phyloP scores from a whole-genome alignment of 495 filamentous ascomycete species.

The Penicillium verhagenii region DNA sequence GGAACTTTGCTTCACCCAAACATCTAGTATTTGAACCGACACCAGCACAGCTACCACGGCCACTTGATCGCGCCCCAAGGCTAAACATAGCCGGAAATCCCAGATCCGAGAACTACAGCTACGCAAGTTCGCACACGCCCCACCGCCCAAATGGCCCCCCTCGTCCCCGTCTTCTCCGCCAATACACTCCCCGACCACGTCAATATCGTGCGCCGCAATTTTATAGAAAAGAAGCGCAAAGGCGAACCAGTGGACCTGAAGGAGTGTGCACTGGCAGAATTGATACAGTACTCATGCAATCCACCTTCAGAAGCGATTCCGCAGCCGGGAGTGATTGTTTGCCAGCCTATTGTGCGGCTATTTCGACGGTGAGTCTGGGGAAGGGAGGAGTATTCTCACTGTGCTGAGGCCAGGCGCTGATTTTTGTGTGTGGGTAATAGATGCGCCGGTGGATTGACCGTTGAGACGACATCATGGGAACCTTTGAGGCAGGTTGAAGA shows the following conservation, averaged over 20 bases:
- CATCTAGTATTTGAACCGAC: too few species aligned
- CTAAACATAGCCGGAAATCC: neutral
- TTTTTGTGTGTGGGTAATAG: constrained; percentile 52
- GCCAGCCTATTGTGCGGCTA: constrained; percentile 70
- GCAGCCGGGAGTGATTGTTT: constrained; percentile 58
- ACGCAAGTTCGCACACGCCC: neutral
- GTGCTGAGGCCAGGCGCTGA: neutral
- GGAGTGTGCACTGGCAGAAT: constrained; percentile 69
- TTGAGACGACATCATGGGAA: constrained; percentile 85
- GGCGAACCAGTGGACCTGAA: constrained; percentile 54
- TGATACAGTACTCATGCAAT: constrained; percentile 82
- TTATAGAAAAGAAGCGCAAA: constrained; percentile 45
- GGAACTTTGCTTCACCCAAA: neutral
- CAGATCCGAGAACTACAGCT: neutral
- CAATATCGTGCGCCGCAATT: constrained; percentile 40
- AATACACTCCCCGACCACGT: constrained; percentile 42
- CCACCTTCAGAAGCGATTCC: constrained; percentile 54
- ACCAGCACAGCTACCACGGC: neutral
- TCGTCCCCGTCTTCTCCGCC: constrained; percentile 40
- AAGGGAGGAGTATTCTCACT: neutral
- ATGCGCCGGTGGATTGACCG: constrained; percentile 70
- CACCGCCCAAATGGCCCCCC: constrained; percentile 40
- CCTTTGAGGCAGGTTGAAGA: constrained; percentile 32
- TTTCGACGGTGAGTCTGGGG: constrained; percentile 71
- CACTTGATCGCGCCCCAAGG: neutral